Conservation (phyloP, 352 stramenopile species). For the Phytophthora citricola region DNA sequence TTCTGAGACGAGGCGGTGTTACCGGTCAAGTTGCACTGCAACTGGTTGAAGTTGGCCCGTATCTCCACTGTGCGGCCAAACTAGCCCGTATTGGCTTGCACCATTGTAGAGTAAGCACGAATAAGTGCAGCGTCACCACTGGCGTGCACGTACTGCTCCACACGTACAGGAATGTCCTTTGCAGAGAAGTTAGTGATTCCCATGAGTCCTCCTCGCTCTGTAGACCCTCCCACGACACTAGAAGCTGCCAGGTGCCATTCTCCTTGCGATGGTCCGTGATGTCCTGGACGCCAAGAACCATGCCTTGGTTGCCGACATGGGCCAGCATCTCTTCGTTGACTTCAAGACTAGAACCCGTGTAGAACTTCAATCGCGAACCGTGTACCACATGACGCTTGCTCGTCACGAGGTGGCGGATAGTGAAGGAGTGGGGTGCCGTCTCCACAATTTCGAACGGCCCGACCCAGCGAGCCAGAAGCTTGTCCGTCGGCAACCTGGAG, state of each 20-base stretch:
- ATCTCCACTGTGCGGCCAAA: not conserved
- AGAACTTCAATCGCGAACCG: not conserved
- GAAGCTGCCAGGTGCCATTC: not conserved
- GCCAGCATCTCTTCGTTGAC: slow-evolving; percentile 10
- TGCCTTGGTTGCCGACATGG: slow-evolving; percentile 11
- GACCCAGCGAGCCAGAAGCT: slow-evolving; percentile 13
- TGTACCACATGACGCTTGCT: slow-evolving; percentile 1
- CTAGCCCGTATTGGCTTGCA: not conserved
- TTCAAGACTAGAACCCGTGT: not conserved
- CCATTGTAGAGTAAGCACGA: not conserved
- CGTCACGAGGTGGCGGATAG: slow-evolving; percentile 12
- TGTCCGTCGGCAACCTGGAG: not conserved
- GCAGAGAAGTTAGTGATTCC: slow-evolving; percentile 2
- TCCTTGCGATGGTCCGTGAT: slow-evolving; percentile 5
- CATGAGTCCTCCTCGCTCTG: slow-evolving; percentile 19
- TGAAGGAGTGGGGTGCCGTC: not conserved
- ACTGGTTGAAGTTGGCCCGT: slow-evolving; percentile 7
- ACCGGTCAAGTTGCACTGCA: slow-evolving; percentile 19
- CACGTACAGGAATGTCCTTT: not conserved
- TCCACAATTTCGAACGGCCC: slow-evolving; percentile 4
- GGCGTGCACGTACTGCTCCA: not conserved
- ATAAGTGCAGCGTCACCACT: not conserved
- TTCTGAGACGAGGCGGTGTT: slow-evolving; percentile 16
- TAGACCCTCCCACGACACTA: slow-evolving; percentile 9
- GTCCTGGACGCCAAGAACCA: slow-evolving; percentile 3